A percentile compares a stretch with the other conserved stretches of the same genome.
phyloP scores from a whole-genome alignment of 108 stramenopile species.

The Seminavis robusta region DNA sequence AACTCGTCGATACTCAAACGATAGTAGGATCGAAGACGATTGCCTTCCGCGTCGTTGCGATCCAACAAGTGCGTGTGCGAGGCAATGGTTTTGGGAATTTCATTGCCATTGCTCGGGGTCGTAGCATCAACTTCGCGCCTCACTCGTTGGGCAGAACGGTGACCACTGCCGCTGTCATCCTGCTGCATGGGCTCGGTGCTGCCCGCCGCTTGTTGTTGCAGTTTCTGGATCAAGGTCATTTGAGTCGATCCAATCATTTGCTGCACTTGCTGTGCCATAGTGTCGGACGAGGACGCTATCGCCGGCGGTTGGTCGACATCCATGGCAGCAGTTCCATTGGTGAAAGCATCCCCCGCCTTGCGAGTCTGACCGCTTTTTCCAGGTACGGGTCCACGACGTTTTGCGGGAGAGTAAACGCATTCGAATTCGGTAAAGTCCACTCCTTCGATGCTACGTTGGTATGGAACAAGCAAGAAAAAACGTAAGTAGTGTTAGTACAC shows the following conservation, averaged over 20 bases:
- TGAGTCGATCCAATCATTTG: no score
- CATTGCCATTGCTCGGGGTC: conserved; percentile 19
- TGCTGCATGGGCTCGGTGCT: no score
- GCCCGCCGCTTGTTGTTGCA: conserved; percentile 49
- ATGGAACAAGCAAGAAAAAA: conserved; percentile 6
- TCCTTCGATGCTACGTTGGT: conserved; percentile 39
- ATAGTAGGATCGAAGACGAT: conserved; percentile 68
- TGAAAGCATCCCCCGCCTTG: conserved; percentile 30
- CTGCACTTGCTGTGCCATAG: conserved; percentile 14
- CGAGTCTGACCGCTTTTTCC: conserved; percentile 35
- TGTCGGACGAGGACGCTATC: no score
- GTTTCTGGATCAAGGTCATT: conserved; percentile 38
- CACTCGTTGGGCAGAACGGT: conserved; percentile 29
- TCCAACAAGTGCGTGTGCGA: conserved; percentile 60
- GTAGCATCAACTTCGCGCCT: conserved; percentile 19
- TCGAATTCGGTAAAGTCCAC: conserved; percentile 37
- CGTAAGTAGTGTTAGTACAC: no score
- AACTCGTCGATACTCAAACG: conserved; percentile 63
- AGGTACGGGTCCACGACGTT: conserved; percentile 78
- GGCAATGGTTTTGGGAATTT: conserved; percentile 46
- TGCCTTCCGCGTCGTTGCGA: conserved; percentile 49
- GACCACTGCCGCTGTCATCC: conserved; percentile 1
- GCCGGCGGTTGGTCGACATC: not conserved
- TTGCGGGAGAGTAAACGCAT: conserved; percentile 79
- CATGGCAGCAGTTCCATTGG: not conserved